Conservation (phyloP, 176 grass and related monocot species). For the Rhynchospora breviuscula region DNA sequence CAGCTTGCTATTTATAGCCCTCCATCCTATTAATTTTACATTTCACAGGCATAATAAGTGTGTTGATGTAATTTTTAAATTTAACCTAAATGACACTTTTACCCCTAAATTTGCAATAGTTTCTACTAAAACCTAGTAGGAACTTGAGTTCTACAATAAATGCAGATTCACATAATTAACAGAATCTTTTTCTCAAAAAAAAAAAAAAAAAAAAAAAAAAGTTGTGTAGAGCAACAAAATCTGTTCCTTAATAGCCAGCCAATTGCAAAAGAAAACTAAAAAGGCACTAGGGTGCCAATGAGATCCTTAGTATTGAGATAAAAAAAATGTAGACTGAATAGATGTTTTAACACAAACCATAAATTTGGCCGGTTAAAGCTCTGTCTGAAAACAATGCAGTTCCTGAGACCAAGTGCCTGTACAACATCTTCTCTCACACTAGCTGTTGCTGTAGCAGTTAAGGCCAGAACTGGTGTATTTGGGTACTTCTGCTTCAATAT, state of each 20-base stretch:
- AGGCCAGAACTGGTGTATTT: constrained; percentile 64
- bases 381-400: constrained; percentile 84
- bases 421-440: constrained; percentile 96
- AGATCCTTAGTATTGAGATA: neutral
- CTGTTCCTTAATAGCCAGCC: neutral
- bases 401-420: constrained; percentile 73
- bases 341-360: constrained; percentile 35
- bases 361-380: constrained; percentile 96
- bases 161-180: neutral
- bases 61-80: neutral
- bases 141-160: neutral
- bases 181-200: neutral
- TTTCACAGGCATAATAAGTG: neutral
- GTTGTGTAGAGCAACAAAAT: neutral
- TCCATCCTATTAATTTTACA: neutral
- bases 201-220: neutral
- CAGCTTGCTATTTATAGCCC: neutral
- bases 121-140: neutral
- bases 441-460: constrained; percentile 89
- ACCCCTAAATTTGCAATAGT: neutral
- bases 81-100: neutral
- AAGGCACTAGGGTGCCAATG: neutral
- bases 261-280: constrained; percentile 16
- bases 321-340: neutral
- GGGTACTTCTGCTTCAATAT: constrained; percentile 80